Evolutionary conservation across 805 yeast genomes (phyloP), one percentile per base, ranked within the genome.

Genomic region (Yueomyces sp.): DNA sequence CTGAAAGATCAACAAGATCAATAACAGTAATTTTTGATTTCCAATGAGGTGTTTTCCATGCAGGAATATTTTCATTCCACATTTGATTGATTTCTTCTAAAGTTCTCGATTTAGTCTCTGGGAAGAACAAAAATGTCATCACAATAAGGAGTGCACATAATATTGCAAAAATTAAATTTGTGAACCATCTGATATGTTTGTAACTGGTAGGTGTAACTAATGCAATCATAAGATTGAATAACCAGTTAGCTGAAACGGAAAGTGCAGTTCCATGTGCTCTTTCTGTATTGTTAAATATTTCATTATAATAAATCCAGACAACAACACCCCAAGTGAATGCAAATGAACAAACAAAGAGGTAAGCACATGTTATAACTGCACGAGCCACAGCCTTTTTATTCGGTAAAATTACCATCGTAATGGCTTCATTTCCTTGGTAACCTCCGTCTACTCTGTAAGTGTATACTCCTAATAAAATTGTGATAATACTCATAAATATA

Each of bases 81-180:
- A 41, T 38, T 77, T 33, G n/a, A 57, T 80, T 87, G 58, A 81
- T 74, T 55, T 79, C 85, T 60, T 81, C 88, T 61, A 82, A 70
- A 37, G 81, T 70, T 59, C 85, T 72, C 40, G 85, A 85, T 33
- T 81, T 77, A 38, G 87, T 81, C 65, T 82, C 90, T 37, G 88
- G 88, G 60, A 79, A 81, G 61, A 71, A 74, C 65, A 79, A 72
- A 70, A 64, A 78, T 48, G 76, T 76, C 46, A 79, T 62, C 8
- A 42, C 19, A 6, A 39, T 42, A 12, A 38, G 30, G 4, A 60
- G 66, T 28, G 62, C 62, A 55, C 77, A 73, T 57, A 72, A 73
- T 28, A 66, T 65, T 42, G 73, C 81, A 53, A 74, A 77, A 45
- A 77, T 67, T 45, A 70, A 61, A 57, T 75, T 77, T 7, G 81